phyloP scores from a whole-genome alignment of 768 basidiomycete species.

The Tricholoma flavovirens region DNA sequence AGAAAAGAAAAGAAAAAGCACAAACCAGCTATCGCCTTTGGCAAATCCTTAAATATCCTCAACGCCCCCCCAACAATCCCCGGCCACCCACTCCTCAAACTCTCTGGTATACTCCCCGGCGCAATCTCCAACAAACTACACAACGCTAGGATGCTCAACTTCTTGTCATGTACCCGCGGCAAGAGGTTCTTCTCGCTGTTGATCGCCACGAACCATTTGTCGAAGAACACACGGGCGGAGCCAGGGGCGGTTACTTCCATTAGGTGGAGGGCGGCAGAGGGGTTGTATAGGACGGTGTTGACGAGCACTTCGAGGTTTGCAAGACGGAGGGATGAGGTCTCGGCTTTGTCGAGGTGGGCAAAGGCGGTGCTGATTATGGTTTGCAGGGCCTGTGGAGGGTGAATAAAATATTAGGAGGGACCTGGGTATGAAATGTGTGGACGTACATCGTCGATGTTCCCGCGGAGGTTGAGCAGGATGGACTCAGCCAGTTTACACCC shows the following conservation, averaged over 20 bases:
- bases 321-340: conserved; percentile 61
- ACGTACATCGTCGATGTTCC: conserved; percentile 71
- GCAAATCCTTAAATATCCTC: conserved; percentile 72
- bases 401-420: conserved; percentile 1
- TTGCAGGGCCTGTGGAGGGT: conserved; percentile 48
- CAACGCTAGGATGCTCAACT: conserved; percentile 69
- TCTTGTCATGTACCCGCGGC: conserved; percentile 89
- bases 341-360: conserved; percentile 49
- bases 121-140: conserved; percentile 74
- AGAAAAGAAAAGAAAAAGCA: background rate
- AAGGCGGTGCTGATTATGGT: conserved; percentile 59
- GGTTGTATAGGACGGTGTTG: conserved; percentile 81
- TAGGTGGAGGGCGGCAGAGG: conserved; percentile 66
- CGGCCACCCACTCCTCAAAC: conserved; percentile 66
- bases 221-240: conserved; percentile 72
- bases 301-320: conserved; percentile 81
- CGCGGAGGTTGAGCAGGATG: conserved; percentile 72
- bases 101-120: conserved; percentile 47
- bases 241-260: conserved; percentile 60
- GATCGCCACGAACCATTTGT: conserved; percentile 78
- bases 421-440: background rate
- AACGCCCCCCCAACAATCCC: conserved; percentile 67
- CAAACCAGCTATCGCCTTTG: conserved; percentile 66
- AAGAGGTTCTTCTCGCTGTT: conserved; percentile 46
- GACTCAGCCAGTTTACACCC: conserved; percentile 85